Evolutionary conservation across 1,284 basidiomycete genomes (phyloP).

Genomic region (Ceratobasidium sp.): DNA sequence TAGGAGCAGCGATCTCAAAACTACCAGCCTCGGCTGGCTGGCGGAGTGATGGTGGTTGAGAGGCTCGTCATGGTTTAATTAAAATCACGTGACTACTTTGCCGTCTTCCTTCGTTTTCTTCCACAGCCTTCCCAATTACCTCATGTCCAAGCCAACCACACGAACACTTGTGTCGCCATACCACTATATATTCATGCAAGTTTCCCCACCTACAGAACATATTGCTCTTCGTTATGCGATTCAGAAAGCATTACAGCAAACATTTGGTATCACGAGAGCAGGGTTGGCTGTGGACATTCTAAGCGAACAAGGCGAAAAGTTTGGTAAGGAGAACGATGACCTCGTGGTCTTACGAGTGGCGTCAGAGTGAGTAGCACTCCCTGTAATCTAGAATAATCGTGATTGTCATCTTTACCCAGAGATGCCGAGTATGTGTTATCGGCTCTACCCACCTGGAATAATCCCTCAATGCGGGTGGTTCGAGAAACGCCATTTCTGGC

Average conservation of each 20-base stretch:
- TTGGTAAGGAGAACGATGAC: background rate
- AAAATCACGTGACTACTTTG: background rate
- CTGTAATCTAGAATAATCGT: no score
- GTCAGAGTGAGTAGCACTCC: conserved; percentile 20
- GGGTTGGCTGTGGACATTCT: conserved; percentile 24
- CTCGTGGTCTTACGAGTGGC: conserved; percentile 24
- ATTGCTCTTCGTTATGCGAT: conserved; percentile 37
- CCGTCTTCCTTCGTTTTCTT: no score
- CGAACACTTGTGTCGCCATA: conserved; percentile 16
- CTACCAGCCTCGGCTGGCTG: no score
- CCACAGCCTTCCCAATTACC: no score
- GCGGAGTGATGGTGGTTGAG: no score
- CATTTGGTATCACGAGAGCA: conserved; percentile 36
- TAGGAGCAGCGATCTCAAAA: no score
- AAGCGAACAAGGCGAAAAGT: background rate
- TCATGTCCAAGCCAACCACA: conserved; percentile 1
- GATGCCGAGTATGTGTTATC: conserved; percentile 31
- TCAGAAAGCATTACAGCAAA: conserved; percentile 35
- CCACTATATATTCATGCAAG: conserved; percentile 33
- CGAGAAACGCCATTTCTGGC: conserved; percentile 17
- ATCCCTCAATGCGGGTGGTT: conserved; percentile 34
- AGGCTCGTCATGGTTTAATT: no score
- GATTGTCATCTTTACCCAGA: background rate
- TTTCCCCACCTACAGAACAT: conserved; percentile 35
- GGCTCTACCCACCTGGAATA: conserved; percentile 29